phyloP scores from a whole-genome alignment of 176 grass and related monocot species.

The Hordeum marinum region DNA sequence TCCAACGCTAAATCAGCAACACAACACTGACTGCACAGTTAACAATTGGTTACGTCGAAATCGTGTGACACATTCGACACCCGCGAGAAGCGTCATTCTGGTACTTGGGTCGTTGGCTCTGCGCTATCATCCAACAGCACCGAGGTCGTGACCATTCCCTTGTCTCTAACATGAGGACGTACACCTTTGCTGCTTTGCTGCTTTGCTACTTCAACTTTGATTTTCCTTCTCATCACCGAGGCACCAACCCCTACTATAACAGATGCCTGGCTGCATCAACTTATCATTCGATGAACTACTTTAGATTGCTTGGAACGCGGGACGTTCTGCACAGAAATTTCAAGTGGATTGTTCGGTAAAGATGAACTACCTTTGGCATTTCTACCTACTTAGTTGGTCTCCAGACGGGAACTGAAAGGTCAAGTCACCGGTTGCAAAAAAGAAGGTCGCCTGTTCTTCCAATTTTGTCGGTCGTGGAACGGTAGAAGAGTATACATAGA shows the following conservation, averaged over 20 bases:
- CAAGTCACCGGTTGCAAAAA: background rate
- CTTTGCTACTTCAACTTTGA: background rate
- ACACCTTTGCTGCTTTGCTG: slow-evolving; percentile 20
- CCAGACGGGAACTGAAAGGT: background rate
- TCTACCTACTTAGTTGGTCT: background rate
- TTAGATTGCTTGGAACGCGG: background rate
- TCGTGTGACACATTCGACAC: background rate
- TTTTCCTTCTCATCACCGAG: background rate
- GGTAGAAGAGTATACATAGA: background rate
- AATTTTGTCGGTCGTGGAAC: background rate
- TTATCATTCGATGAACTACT: background rate
- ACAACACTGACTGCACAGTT: background rate
- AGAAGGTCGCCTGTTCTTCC: background rate
- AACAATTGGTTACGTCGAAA: background rate
- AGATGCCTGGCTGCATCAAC: background rate
- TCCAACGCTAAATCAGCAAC: background rate
- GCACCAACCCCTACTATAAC: background rate
- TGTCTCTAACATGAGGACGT: background rate
- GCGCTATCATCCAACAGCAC: background rate
- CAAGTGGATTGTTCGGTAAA: background rate
- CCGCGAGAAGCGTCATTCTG: background rate
- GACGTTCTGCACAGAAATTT: background rate
- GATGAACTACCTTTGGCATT: background rate
- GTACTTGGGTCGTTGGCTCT: background rate
- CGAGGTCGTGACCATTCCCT: background rate